Conservation (phyloP, 805 yeast genomes). For the Ogataea corticis region DNA sequence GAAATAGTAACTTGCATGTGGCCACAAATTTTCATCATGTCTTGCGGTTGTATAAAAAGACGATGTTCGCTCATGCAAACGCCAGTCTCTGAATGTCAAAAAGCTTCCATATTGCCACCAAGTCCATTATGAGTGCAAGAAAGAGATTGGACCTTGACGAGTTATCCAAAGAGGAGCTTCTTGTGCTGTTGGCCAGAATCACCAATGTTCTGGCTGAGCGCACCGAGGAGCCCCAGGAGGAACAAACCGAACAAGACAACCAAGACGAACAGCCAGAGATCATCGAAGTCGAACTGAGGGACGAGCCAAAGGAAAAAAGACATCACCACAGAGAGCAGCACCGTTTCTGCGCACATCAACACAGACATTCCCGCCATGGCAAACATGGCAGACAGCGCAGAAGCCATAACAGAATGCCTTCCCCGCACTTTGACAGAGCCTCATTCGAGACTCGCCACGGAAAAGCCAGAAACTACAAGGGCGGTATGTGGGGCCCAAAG, state of each 20-base stretch:
- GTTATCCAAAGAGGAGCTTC: conserved; percentile 8
- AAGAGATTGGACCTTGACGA: conserved; percentile 2
- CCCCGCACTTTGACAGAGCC: not conserved
- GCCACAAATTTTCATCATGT: not conserved
- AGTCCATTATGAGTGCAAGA: not conserved
- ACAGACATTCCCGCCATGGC: conserved; percentile 1
- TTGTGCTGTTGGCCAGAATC: conserved; percentile 1
- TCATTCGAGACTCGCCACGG: not conserved
- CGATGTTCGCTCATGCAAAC: not conserved
- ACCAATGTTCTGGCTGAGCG: conserved; percentile 3
- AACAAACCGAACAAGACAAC: not conserved
- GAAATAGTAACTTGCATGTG: not conserved
- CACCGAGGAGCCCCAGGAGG: not conserved
- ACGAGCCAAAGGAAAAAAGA: not conserved
- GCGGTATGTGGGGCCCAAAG: not conserved
- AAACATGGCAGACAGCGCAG: not conserved
- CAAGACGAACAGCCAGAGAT: too few relatives aligned
- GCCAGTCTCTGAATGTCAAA: not conserved
- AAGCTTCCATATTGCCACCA: not conserved
- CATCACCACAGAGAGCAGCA: not conserved
- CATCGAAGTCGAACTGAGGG: too few relatives aligned
- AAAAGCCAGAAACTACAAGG: not conserved
- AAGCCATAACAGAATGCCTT: conserved; percentile 2
- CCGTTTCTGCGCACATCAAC: not conserved
- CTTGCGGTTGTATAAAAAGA: not conserved